Evolutionary conservation across 306 rosid genomes (phyloP), one percentile per base, ranked within the genome.

Genomic region (Trifolium dubium): DNA sequence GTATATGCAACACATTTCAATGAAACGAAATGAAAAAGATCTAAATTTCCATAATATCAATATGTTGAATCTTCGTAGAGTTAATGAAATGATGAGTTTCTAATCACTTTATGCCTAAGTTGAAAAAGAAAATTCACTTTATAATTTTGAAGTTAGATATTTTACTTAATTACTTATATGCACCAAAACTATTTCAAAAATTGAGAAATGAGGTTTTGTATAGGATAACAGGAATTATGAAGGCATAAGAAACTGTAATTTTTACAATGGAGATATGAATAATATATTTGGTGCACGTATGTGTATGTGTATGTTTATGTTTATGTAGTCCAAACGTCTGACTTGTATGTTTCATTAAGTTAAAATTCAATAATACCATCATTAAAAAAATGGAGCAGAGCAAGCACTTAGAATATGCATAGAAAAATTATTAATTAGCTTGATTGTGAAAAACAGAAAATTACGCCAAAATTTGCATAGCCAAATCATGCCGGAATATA

Each of bases 191-290:
- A 11, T 43, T 43, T 12, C 11, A 43, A 43, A 10, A 10, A 9
- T 43, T 43, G 49, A 10, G 49, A 3, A 0, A 43, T 11, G n/a
- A 10, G 14, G 19, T 49, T n/a, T 14, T 2, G 10, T n/a, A 49
- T 5, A 79, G 18, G n/a, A n/a, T n/a, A n/a, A n/a, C n/a, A n/a
- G n/a, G 63, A 54, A 37, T 1, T 41, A 64, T 64, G 55, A 15
- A 66, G 55, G 37, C 49, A 17, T 8, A 49, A 50, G 41, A 41
- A 50, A 34, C 62, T n/a, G 6, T 51, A 10, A n/a, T 2, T 9
- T 31, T 15, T 30, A 31, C 10, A 47, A 10, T 32, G 15, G 11
- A 68, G 17, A 31, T n/a, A 14, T 32, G 2, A 44, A 11, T 44
- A 53, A 35, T 34, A 49, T 49, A 49, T n/a, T 15, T n/a, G 7